phyloP scores from a whole-genome alignment of 495 filamentous ascomycete genomes.

The Parachaetomium inaequale region DNA sequence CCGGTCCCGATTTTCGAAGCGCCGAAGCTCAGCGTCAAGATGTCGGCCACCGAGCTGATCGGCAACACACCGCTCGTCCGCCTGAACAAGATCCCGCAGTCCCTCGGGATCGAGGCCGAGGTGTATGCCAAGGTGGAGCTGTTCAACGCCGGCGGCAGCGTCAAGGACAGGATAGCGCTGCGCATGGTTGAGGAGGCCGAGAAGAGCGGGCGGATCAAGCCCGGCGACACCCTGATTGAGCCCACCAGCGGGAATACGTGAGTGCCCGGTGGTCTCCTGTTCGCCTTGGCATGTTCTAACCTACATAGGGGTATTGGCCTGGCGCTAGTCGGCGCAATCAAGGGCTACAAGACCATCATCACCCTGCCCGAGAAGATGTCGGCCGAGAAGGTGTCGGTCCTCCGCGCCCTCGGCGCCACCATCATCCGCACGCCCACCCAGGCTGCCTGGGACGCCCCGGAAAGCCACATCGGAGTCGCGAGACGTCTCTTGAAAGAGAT shows the following conservation, averaged over 20 bases:
- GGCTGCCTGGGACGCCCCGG: slow-evolving; percentile 88
- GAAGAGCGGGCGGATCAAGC: slow-evolving; percentile 85
- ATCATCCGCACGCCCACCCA: slow-evolving; percentile 97
- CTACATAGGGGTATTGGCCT: slow-evolving; percentile 76
- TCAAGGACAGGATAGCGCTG: slow-evolving; percentile 95
- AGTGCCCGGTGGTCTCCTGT: slow-evolving; percentile 23
- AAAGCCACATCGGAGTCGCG: slow-evolving; percentile 96
- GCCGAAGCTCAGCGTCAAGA: slow-evolving; percentile 29
- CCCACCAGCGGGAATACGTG: slow-evolving; percentile 96
- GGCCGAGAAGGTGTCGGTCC: slow-evolving; percentile 90
- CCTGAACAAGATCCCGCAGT: slow-evolving; percentile 86
- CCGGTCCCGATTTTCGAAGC: slow-evolving; percentile 26
- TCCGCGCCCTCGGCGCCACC: slow-evolving; percentile 88
- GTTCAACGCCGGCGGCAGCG: slow-evolving; percentile 96
- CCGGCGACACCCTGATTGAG: slow-evolving; percentile 95
- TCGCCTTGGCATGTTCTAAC: background rate
- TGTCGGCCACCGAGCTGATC: slow-evolving; percentile 60
- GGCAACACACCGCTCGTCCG: slow-evolving; percentile 93
- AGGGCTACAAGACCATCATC: slow-evolving; percentile 97
- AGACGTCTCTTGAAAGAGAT: slow-evolving; percentile 87
- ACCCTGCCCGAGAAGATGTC: slow-evolving; percentile 99
- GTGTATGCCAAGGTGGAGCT: slow-evolving; percentile 95
- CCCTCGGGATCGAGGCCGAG: slow-evolving; percentile 79
- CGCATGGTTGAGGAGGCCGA: slow-evolving; percentile 99
- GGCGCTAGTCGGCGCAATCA: slow-evolving; percentile 88